phyloP scores from a whole-genome alignment of 768 basidiomycete genomes.

The Mycena crocata region DNA sequence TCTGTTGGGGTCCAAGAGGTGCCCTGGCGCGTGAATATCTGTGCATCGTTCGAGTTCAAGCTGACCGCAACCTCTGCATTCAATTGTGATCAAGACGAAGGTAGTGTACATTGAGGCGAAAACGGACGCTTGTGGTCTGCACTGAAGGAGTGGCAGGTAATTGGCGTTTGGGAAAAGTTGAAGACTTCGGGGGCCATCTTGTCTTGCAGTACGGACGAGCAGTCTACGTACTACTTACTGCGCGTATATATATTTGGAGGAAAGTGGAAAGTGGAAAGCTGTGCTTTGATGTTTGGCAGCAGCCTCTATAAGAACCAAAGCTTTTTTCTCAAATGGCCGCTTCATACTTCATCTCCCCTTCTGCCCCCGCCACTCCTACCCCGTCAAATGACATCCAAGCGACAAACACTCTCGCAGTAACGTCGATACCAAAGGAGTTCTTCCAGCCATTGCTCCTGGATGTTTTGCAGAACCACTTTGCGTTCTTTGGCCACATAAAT shows the following conservation, averaged over 20 bases:
- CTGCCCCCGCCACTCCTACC: constrained; percentile 23
- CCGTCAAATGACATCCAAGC: constrained; percentile 33
- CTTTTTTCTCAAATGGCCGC: constrained; percentile 17
- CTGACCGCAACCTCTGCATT: constrained; percentile 89
- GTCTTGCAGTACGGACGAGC: constrained; percentile 73
- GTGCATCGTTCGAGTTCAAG: constrained; percentile 89
- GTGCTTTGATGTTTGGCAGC: background rate
- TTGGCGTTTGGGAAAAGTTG: constrained; percentile 82
- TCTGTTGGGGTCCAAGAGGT: constrained; percentile 77
- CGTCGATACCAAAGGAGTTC: constrained; percentile 79
- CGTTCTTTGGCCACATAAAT: constrained; percentile 82
- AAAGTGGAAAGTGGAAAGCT: background rate
- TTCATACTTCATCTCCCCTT: constrained; percentile 33
- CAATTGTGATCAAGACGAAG: constrained; percentile 1
- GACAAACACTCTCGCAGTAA: constrained; percentile 90
- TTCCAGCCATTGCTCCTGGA: constrained; percentile 79
- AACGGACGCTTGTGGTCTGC: constrained; percentile 86
- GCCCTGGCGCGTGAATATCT: constrained; percentile 79
- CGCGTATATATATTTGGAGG: constrained; percentile 31
- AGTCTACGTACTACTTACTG: constrained; percentile 94
- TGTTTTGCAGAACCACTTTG: constrained; percentile 79
- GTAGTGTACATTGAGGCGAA: background rate
- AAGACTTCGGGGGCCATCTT: constrained; percentile 78
- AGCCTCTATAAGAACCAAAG: background rate
- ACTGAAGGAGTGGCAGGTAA: constrained; percentile 93